A percentile compares a stretch with the other conserved stretches of the same genome.
Conservation (phyloP, 2,329 filamentous ascomycete species). For the Trichoderma simmonsii region DNA sequence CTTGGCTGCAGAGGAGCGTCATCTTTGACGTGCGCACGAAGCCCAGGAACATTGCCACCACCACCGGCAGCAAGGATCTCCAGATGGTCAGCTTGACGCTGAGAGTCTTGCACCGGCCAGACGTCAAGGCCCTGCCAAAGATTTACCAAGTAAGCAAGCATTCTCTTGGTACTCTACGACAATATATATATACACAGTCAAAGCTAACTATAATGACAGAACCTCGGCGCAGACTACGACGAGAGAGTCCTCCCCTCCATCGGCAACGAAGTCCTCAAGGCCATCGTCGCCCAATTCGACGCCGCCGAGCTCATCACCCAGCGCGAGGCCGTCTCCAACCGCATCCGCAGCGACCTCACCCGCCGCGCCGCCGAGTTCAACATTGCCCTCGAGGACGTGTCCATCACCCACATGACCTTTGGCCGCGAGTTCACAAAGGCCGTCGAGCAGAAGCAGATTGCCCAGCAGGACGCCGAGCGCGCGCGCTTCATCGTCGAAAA, state of each 20-base stretch:
- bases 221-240: slow-evolving; percentile 96
- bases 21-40: slow-evolving; percentile 97
- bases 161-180: not conserved
- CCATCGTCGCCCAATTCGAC: slow-evolving; percentile 98
- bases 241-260: slow-evolving; percentile 97
- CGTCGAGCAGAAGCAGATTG: slow-evolving; percentile 99
- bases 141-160: slow-evolving; percentile 82
- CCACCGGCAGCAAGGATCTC: slow-evolving; percentile 96
- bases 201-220: slow-evolving; percentile 49
- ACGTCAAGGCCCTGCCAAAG: slow-evolving; percentile 87
- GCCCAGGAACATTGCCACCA: slow-evolving; percentile 95
- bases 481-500: slow-evolving; percentile 98
- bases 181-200: not conserved
- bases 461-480: slow-evolving; percentile 96
- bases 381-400: slow-evolving; percentile 97
- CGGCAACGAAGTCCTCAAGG: slow-evolving; percentile 98
- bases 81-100: slow-evolving; percentile 99
- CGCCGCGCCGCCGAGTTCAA: slow-evolving; percentile 96
- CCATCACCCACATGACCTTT: slow-evolving; percentile 99
- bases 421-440: slow-evolving; percentile 98
- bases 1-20: slow-evolving; percentile 93
- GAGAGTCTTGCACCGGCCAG: slow-evolving; percentile 89
- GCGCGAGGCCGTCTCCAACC: slow-evolving; percentile 92
- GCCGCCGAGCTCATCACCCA: slow-evolving; percentile 98
- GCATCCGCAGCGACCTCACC: slow-evolving; percentile 88